Evolutionary conservation across 768 basidiomycete species (phyloP).

Genomic region (Amylocystis lapponica): DNA sequence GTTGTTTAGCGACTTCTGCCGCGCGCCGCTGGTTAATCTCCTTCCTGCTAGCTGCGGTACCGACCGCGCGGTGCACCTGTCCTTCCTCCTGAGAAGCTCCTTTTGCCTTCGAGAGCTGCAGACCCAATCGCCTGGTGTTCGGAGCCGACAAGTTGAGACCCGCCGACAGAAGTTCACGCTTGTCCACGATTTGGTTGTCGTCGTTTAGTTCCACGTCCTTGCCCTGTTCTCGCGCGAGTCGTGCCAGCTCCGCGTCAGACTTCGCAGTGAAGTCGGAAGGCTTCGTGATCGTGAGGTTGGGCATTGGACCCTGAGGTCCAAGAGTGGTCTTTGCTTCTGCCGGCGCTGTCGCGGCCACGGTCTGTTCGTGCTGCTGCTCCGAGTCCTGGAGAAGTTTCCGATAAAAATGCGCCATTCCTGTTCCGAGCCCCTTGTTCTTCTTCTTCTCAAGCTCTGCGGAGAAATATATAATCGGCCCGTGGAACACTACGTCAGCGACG

Average conservation of each 20-base stretch:
- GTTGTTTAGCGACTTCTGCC: conserved; percentile 70
- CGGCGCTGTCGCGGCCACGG: conserved; percentile 64
- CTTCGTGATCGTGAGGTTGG: conserved; percentile 72
- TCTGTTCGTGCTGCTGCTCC: conserved; percentile 78
- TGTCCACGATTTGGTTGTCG: conserved; percentile 96
- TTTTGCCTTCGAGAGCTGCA: conserved; percentile 25
- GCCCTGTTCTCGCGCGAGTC: conserved; percentile 63
- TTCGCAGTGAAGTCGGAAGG: conserved; percentile 56
- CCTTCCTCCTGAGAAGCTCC: conserved; percentile 28
- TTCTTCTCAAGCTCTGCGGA: conserved; percentile 47
- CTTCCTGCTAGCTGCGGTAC: conserved; percentile 68
- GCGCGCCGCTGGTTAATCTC: conserved; percentile 84
- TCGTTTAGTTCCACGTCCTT: conserved; percentile 92
- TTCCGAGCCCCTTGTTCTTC: conserved; percentile 50
- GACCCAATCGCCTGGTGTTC: conserved; percentile 68
- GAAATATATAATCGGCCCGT: not conserved
- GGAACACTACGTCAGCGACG: not conserved
- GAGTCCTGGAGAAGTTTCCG: conserved; percentile 71
- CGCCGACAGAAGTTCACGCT: conserved; percentile 84
- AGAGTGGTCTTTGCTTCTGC: conserved; percentile 45
- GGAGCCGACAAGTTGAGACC: conserved; percentile 87
- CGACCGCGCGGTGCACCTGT: conserved; percentile 69
- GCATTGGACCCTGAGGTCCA: conserved; percentile 57
- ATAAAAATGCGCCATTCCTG: conserved; percentile 86
- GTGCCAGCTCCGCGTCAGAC: conserved; percentile 74